A percentile compares a stretch with the other conserved stretches of the same genome.
Evolutionary conservation across 164 flowering plant genomes (phyloP).

Genomic region (Chimonanthus praecox): DNA sequence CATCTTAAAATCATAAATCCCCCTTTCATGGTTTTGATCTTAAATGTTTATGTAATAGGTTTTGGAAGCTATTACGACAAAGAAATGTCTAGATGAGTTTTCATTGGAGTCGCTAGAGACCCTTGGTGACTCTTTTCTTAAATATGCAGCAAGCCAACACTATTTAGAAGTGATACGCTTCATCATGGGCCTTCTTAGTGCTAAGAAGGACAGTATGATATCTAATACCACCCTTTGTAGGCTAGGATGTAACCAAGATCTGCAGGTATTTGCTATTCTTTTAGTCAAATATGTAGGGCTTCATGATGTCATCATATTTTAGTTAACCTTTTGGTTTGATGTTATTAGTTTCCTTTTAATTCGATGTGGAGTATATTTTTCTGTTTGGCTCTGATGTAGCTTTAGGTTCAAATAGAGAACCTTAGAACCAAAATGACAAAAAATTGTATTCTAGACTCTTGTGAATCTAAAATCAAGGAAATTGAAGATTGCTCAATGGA

Average conservation of each 20-base stretch:
- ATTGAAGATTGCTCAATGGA: too few species aligned
- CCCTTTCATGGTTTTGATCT: too few species aligned
- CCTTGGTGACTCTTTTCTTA: constrained; percentile 90
- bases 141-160: constrained; percentile 67
- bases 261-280: constrained; percentile 46
- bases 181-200: constrained; percentile 74
- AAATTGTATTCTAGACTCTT: too few species aligned
- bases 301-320: neutral
- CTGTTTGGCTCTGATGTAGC: too few species aligned
- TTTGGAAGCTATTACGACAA: constrained; percentile 83
- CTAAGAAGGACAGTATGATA: constrained; percentile 45
- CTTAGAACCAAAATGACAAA: too few species aligned
- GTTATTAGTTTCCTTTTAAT: too few species aligned
- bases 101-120: constrained; percentile 84
- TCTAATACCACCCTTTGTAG: constrained; percentile 61
- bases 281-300: neutral
- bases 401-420: too few species aligned
- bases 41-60: constrained; percentile 29
- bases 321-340: too few species aligned
- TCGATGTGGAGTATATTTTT: too few species aligned
- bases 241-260: constrained; percentile 55
- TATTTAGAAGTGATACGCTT: constrained; percentile 42
- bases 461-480: too few species aligned
- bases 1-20: too few species aligned
- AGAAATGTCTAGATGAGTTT: constrained; percentile 60